Evolutionary conservation across 2,329 filamentous ascomycete species (phyloP), one percentile per base, ranked within the genome.

Genomic region (Clarireedia homoeocarpa): DNA sequence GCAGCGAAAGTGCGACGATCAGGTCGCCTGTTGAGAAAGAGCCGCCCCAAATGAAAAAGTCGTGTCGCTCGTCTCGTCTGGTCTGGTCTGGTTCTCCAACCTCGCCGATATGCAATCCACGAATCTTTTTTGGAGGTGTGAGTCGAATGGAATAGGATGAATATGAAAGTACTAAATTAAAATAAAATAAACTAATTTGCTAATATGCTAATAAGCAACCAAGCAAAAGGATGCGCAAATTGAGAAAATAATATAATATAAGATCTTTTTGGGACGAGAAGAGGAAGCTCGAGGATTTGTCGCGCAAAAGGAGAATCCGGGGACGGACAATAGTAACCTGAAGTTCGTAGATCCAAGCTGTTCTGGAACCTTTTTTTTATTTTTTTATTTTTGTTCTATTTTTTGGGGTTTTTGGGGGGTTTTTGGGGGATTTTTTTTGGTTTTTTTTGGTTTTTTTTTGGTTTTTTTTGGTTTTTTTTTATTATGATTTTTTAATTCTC

Each of bases 31-130:
- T 53, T 58, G 56, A 59, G 61, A 59, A 59, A 57, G 36, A 50
- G 52, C 52, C 52, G 56, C 54, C 51, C 57, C 23, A 15, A 42
- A 15, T 30, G 15, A 52, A 55, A 54, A 50, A 55, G 46, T 17
- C 24, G 45, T 50, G 52, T 26, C 46, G 60, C 51, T 48, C 51
- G 62, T 61, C 61, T 63, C 58, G 27, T 30, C 61, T 59, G 61
- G 62, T 61, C 51, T 44, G 55, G 20, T 20, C 20, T 20, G 20
- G 20, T 56, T 44, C 45, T 55, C 20, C 12, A 58, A 53, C 51
- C 54, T 39, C 53, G 48, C 55, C 27, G 55, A 57, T 45, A 53
- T 50, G 53, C 57, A 61, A 59, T 60, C 51, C 42, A 30, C 48
- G 55, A 50, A 45, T 26, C 49, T 53, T 48, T n/a, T 56, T 46